Conservation (phyloP, 768 basidiomycete genomes). For the Naganishia friedmannii region DNA sequence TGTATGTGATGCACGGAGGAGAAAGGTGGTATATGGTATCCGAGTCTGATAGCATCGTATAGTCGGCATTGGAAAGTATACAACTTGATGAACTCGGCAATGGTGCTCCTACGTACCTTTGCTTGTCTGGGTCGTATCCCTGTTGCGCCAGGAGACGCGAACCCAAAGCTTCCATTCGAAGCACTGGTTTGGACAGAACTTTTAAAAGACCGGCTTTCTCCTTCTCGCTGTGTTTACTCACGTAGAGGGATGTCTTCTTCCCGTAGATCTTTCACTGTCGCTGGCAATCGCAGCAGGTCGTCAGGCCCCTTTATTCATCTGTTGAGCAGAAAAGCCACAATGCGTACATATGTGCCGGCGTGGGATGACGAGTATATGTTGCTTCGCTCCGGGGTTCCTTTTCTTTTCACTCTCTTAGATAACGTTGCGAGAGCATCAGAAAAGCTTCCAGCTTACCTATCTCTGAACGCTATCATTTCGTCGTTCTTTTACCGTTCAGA, state of each 20-base stretch:
- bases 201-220: background rate
- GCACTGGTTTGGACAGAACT: background rate
- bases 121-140: conserved; percentile 32
- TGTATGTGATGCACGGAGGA: conserved; percentile 49
- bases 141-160: conserved; percentile 31
- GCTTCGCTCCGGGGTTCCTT: conserved; percentile 40
- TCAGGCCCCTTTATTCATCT: background rate
- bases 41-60: conserved; percentile 34
- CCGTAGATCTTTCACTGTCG: conserved; percentile 38
- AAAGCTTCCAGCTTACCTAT: conserved; percentile 34
- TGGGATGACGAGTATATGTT: conserved; percentile 47
- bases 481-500: conserved; percentile 32
- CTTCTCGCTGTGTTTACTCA: conserved; percentile 21
- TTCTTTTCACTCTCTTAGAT: background rate
- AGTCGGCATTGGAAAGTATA: background rate
- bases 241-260: conserved; percentile 39
- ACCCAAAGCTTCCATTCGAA: conserved; percentile 21
- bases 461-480: conserved; percentile 46
- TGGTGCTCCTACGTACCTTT: background rate
- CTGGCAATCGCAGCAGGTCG: conserved; percentile 22
- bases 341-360: conserved; percentile 39
- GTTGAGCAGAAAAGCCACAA: background rate
- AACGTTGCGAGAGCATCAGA: background rate
- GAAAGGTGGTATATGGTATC: conserved; percentile 51
- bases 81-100: background rate